Conservation (phyloP, 768 basidiomycete species). For the Cystobasidium ongulense region DNA sequence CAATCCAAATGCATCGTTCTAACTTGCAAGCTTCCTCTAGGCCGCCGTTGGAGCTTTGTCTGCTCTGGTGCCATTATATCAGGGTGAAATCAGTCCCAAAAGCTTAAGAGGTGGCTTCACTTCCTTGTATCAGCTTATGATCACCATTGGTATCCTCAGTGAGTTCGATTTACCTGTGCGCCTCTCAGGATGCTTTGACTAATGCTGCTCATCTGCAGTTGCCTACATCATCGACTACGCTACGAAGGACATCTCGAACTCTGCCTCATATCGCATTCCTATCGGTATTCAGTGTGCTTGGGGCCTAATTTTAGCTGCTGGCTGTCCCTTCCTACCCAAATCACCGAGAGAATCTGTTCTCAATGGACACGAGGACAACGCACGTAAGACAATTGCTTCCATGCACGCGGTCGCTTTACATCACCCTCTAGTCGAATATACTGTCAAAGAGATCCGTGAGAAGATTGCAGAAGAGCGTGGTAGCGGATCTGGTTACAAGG, state of each 20-base stretch:
- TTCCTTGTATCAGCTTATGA: constrained; percentile 26
- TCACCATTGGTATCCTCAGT: constrained; percentile 23
- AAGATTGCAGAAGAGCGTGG: constrained; percentile 18
- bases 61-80: constrained; percentile 30
- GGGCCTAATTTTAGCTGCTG: constrained; percentile 32
- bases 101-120: constrained; percentile 28
- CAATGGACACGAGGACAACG: constrained; percentile 7
- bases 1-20: neutral
- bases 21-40: neutral
- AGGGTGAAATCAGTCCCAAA: constrained; percentile 32
- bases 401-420: constrained; percentile 23
- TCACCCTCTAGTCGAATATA: constrained; percentile 27
- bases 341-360: constrained; percentile 32
- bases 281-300: constrained; percentile 27
- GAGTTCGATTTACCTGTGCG: neutral
- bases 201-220: neutral
- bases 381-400: constrained; percentile 17
- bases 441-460: constrained; percentile 27
- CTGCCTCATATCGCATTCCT: constrained; percentile 27
- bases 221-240: constrained; percentile 27
- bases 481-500: constrained; percentile 6
- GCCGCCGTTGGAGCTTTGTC: constrained; percentile 32
- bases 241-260: neutral
- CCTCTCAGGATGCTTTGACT: neutral
- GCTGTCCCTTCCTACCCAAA: constrained; percentile 32